Evolutionary conservation across 2,329 filamentous ascomycete genomes (phyloP), one percentile per base, ranked within the genome.

Genomic region (Cladobotryum mycophilum): DNA sequence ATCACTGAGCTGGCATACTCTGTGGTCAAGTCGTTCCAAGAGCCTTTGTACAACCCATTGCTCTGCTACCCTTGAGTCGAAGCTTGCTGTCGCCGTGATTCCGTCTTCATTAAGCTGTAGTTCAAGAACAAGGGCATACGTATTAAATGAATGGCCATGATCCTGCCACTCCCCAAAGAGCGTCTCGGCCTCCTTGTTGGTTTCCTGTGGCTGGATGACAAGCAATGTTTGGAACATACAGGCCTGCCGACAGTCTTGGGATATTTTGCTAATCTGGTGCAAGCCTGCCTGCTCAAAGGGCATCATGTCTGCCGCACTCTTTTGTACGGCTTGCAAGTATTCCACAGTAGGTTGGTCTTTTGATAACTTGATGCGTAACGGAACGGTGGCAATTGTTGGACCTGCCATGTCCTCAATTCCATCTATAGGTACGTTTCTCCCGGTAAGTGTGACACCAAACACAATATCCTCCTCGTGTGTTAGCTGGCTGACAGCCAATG

Each of bases 261-360:
- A 41, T 13, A 57, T 38, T 12, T 49, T 51, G 5, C 49, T 36
- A 20, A 58, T 58, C 3, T 15, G 15, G 20, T 54, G 53, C 4
- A 60, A 40, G 1, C 58, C 58, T 7, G 51, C 52, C 15, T 59
- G 55, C 40, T 58, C 55, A 34, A 44, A 54, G 0, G 44, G 49
- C 3, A 54, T 52, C 51, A 54, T 55, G 7, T 55, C 52, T 1
- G 50, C 17, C 13, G 51, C 43, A 42, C 54, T 47, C 5, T 43
- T 11, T 30, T 64, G 60, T 0, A 63, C 35, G 0, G 60, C 57
- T 15, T 72, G 60, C 11, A 82, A 61, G 25, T 35, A 35, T 14
- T 18, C 17, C n/a, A 13, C 15, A 1, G 15, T 12, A 12, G 30
- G 20, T 17, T 15, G 15, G 3, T 17, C 30, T 25, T 34, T 15